phyloP scores from a whole-genome alignment of 768 basidiomycete genomes.

The Amyloporia xantha region DNA sequence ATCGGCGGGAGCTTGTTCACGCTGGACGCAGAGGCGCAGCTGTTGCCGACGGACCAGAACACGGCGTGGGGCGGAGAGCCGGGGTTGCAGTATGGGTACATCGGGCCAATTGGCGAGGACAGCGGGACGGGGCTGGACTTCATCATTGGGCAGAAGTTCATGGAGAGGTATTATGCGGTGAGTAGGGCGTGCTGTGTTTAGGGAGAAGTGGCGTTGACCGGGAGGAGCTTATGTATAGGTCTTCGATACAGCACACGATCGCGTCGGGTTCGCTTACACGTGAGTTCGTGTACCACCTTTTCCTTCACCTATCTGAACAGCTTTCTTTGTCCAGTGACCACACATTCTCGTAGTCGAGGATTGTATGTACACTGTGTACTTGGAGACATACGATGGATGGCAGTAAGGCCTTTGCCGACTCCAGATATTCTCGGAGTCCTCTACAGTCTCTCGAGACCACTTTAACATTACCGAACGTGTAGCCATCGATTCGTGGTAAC shows the following conservation, averaged over 20 bases:
- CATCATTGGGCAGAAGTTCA: constrained; percentile 38
- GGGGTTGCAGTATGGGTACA: constrained; percentile 47
- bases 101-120: constrained; percentile 42
- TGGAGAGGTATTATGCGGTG: constrained; percentile 29
- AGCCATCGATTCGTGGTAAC: too few relatives aligned
- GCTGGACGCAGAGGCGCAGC: constrained; percentile 57
- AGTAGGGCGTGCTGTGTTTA: neutral
- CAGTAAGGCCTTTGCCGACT: too few relatives aligned
- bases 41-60: constrained; percentile 60
- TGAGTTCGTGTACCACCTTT: too few relatives aligned
- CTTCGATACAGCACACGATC: constrained; percentile 27
- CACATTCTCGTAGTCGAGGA: too few relatives aligned
- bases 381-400: too few relatives aligned
- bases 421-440: too few relatives aligned
- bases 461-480: too few relatives aligned
- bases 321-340: too few relatives aligned
- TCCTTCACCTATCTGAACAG: too few relatives aligned
- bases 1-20: constrained; percentile 47
- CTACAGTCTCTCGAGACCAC: too few relatives aligned
- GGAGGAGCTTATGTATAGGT: constrained; percentile 49
- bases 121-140: constrained; percentile 59
- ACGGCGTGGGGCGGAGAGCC: constrained; percentile 45
- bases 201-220: neutral
- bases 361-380: too few relatives aligned
- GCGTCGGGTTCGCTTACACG: constrained; percentile 11